Evolutionary conservation across 495 filamentous ascomycete species (phyloP).

Genomic region (Penicillium bovifimosum): DNA sequence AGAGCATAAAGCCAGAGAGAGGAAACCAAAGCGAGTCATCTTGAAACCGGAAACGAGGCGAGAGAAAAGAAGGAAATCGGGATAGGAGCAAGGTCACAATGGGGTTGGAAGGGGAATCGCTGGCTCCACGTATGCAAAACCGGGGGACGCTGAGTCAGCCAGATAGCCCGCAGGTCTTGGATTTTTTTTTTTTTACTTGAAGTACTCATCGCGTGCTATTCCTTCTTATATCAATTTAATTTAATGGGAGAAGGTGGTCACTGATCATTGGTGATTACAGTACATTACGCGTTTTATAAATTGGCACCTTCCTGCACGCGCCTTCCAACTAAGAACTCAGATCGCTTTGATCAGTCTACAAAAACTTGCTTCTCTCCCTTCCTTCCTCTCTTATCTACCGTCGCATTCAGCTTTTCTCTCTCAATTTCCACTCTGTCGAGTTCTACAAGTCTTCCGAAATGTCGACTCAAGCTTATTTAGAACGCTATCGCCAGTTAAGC

Average conservation of each 20-base stretch:
- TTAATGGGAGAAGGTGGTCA: background rate
- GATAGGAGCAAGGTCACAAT: conserved; percentile 3
- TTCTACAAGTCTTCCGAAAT: conserved; percentile 14
- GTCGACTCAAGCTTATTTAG: conserved; percentile 33
- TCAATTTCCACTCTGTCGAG: background rate
- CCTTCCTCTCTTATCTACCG: conserved; percentile 7
- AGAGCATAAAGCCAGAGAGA: conserved; percentile 64
- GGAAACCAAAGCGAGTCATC: conserved; percentile 71
- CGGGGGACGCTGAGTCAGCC: conserved; percentile 5
- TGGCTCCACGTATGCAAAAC: conserved; percentile 20
- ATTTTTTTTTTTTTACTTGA: conserved; percentile 8
- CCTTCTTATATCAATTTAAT: conserved; percentile 2
- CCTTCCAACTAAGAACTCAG: background rate
- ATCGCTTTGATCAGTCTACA: conserved; percentile 3
- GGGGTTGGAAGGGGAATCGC: conserved; percentile 7
- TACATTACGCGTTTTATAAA: conserved; percentile 1
- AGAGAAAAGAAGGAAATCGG: conserved; percentile 16
- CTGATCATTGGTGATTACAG: background rate
- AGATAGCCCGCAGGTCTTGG: conserved; percentile 6
- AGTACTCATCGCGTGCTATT: background rate
- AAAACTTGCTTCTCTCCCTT: conserved; percentile 8
- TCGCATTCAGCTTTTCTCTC: conserved; percentile 9
- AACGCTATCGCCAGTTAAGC: conserved; percentile 45
- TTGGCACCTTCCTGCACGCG: conserved; percentile 6
- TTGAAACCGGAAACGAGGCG: conserved; percentile 26